phyloP scores from a whole-genome alignment of 2,329 filamentous ascomycete genomes.

The Rutstroemia sp. region DNA sequence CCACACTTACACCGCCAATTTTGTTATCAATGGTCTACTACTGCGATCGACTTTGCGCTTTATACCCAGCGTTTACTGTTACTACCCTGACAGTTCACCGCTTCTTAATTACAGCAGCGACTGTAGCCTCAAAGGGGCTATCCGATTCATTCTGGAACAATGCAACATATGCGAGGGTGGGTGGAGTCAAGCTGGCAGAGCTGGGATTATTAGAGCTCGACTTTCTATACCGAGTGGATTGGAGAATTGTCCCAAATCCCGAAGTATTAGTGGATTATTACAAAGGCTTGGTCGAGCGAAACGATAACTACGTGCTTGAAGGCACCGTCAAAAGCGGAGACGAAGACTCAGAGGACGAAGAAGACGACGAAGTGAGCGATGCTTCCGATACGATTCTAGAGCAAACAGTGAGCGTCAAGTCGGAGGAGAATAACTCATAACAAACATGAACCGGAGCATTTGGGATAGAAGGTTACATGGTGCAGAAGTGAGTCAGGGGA shows the following conservation, averaged over 20 bases:
- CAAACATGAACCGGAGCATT: constrained; percentile 28
- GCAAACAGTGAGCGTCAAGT: constrained; percentile 14
- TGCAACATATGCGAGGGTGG: constrained; percentile 88
- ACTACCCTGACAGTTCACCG: constrained; percentile 95
- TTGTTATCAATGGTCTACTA: constrained; percentile 99
- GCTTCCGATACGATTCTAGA: constrained; percentile 30
- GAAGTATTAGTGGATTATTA: constrained; percentile 94
- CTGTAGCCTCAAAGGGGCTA: constrained; percentile 90
- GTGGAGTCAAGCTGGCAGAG: constrained; percentile 84
- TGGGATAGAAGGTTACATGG: constrained; percentile 16
- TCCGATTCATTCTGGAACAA: constrained; percentile 99
- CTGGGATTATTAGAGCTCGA: constrained; percentile 88
- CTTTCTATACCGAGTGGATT: constrained; percentile 85
- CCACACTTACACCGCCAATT: constrained; percentile 85
- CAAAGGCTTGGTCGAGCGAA: constrained; percentile 68
- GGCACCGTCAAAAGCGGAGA: constrained; percentile 13
- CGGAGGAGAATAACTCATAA: background rate
- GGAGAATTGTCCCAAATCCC: constrained; percentile 93
- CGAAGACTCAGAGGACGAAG: constrained; percentile 3
- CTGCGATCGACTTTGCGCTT: constrained; percentile 85
- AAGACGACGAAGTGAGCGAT: constrained; percentile 26
- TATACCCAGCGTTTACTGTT: constrained; percentile 93
- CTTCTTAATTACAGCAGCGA: constrained; percentile 91
- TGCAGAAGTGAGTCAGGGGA: background rate
- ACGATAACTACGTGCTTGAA: constrained; percentile 46